phyloP scores from a whole-genome alignment of 345 rosid genomes.

The Gossypioides kirkii region DNA sequence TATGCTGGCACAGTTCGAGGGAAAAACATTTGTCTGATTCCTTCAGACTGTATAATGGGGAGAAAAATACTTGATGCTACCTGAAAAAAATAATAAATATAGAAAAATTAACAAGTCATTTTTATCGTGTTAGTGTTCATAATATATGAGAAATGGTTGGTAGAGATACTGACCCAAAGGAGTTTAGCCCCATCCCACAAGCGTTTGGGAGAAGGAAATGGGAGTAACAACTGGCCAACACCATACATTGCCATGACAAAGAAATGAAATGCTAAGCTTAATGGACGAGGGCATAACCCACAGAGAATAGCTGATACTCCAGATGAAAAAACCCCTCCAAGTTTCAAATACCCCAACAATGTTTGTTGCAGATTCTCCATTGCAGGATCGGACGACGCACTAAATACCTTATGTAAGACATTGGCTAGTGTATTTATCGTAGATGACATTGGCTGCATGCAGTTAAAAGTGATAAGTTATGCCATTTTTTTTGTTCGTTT shows the following conservation, averaged over 20 bases:
- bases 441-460: constrained; percentile 31
- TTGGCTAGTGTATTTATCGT: constrained; percentile 40
- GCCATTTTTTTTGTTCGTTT: too few relatives aligned
- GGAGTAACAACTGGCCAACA: constrained; percentile 27
- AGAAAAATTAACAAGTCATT: neutral
- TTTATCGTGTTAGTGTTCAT: neutral
- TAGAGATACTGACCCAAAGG: constrained; percentile 14
- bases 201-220: constrained; percentile 30
- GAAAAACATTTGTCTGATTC: constrained; percentile 10
- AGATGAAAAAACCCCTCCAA: constrained; percentile 31
- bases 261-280: constrained; percentile 27
- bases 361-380: constrained; percentile 29
- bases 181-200: constrained; percentile 24
- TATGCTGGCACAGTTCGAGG: constrained; percentile 11
- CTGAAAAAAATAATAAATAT: constrained; percentile 8
- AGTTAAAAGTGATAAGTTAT: neutral
- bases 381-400: constrained; percentile 23
- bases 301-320: constrained; percentile 34
- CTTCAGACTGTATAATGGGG: constrained; percentile 12
- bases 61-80: neutral
- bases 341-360: constrained; percentile 32
- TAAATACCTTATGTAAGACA: constrained; percentile 26
- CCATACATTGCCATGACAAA: constrained; percentile 29
- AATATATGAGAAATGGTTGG: neutral
- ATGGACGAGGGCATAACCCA: constrained; percentile 33